A percentile compares a stretch with the other conserved stretches of the same genome.
Conservation (phyloP, 2,329 filamentous ascomycete species). For the Niveomyces coronatus region DNA sequence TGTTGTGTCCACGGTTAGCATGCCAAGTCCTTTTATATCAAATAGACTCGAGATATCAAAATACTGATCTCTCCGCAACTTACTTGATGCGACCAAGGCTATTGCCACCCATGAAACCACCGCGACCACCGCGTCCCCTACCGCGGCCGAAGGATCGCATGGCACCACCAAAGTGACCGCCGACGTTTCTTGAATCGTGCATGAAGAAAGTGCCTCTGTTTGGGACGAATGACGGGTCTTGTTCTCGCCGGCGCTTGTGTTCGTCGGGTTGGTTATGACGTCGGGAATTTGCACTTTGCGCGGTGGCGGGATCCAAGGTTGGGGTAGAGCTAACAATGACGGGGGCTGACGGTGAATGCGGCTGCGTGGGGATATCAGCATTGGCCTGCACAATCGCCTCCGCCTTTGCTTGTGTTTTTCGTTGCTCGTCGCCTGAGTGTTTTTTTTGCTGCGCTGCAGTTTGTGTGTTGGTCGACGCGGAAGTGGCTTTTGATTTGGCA, state of each 20-base stretch:
- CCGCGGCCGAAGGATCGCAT: slow-evolving; percentile 63
- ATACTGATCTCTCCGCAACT: too few relatives aligned
- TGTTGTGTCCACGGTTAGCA: slow-evolving; percentile 18
- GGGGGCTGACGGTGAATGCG: slow-evolving; percentile 35
- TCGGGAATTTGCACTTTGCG: slow-evolving; percentile 46
- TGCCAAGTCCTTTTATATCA: not conserved
- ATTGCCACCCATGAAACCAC: slow-evolving; percentile 43
- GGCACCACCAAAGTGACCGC: slow-evolving; percentile 66
- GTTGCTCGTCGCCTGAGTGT: not conserved
- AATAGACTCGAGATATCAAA: too few relatives aligned
- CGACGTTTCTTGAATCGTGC: slow-evolving; percentile 79
- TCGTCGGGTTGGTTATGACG: slow-evolving; percentile 82
- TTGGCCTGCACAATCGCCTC: too few relatives aligned
- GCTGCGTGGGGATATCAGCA: slow-evolving; percentile 20
- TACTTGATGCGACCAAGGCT: slow-evolving; percentile 54
- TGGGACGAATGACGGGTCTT: slow-evolving; percentile 87
- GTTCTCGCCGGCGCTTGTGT: slow-evolving; percentile 77
- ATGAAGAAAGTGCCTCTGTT: slow-evolving; percentile 94
- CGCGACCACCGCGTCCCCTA: slow-evolving; percentile 50
- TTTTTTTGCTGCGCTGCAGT: not conserved
- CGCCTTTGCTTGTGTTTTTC: not conserved
- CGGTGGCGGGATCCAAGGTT: slow-evolving; percentile 41
- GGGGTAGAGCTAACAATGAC: slow-evolving; percentile 45
- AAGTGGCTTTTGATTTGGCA: not conserved
- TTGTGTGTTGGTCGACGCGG: not conserved